phyloP scores from a whole-genome alignment of 2,329 filamentous ascomycete species.

The Penicillium sp. region DNA sequence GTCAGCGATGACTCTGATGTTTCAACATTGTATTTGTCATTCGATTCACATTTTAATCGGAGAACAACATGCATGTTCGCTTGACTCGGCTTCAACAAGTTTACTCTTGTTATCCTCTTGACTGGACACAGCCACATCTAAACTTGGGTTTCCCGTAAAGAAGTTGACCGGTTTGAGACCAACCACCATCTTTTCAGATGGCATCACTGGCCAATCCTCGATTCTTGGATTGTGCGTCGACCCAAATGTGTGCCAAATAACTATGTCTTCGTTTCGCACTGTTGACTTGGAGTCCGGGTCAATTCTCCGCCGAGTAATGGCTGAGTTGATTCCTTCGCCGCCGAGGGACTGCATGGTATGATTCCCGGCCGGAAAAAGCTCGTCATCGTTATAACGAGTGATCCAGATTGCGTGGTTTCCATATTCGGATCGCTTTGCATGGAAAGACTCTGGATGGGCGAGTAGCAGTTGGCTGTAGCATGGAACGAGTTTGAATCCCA shows the following conservation, averaged over 20 bases:
- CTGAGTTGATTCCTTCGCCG: constrained; percentile 26
- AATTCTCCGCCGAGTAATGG: constrained; percentile 25
- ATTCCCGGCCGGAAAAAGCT: constrained; percentile 51
- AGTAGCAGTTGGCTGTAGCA: constrained; percentile 58
- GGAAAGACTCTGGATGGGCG: constrained; percentile 50
- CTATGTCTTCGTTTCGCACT: constrained; percentile 38
- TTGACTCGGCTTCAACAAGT: neutral
- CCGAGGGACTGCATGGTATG: constrained; percentile 51
- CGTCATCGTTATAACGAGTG: constrained; percentile 51
- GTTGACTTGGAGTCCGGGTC: neutral
- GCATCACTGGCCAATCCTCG: constrained; percentile 45
- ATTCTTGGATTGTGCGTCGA: constrained; percentile 45
- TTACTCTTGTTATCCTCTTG: constrained; percentile 18
- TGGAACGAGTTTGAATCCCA: constrained; percentile 56
- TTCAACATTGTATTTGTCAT: neutral
- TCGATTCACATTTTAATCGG: neutral
- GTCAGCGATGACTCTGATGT: too few relatives aligned
- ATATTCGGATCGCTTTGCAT: constrained; percentile 53
- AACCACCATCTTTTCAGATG: constrained; percentile 27
- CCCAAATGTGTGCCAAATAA: constrained; percentile 42
- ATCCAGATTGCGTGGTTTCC: constrained; percentile 54
- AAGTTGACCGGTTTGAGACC: constrained; percentile 27
- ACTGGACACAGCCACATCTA: constrained; percentile 23
- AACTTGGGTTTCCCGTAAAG: constrained; percentile 21
- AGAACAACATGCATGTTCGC: neutral